Conservation (phyloP, 2,329 filamentous ascomycete species). For the Nemania sp. region DNA sequence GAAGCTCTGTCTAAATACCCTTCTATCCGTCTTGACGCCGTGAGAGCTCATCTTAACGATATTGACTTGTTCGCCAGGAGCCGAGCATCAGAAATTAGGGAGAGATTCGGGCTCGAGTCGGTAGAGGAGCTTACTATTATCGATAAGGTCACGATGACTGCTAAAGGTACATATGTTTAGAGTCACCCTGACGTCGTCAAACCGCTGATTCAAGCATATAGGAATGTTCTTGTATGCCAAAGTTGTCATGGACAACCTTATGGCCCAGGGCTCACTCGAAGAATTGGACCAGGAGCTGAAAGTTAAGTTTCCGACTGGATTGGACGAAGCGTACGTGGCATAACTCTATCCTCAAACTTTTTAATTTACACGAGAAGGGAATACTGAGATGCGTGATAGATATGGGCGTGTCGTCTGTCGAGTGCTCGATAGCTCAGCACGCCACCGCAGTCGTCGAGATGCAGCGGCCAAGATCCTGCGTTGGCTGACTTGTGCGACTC, state of each 20-base stretch:
- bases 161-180: slow-evolving; percentile 11
- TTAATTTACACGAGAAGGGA: not conserved
- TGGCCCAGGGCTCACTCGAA: slow-evolving; percentile 28
- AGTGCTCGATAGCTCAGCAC: slow-evolving; percentile 20
- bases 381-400: slow-evolving; percentile 14
- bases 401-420: slow-evolving; percentile 30
- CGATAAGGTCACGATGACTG: not conserved
- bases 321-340: slow-evolving; percentile 37
- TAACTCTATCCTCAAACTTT: not conserved
- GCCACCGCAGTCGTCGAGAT: not conserved
- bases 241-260: slow-evolving; percentile 43
- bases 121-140: not conserved
- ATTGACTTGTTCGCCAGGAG: not conserved
- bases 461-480: slow-evolving; percentile 23
- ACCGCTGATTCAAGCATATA: slow-evolving; percentile 12
- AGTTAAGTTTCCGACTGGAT: slow-evolving; percentile 36
- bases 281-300: slow-evolving; percentile 43
- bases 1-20: slow-evolving; percentile 10
- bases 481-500: slow-evolving; percentile 29
- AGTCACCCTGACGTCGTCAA: not conserved
- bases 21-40: slow-evolving; percentile 18
- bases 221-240: slow-evolving; percentile 43
- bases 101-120: not conserved
- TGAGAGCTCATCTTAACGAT: slow-evolving; percentile 6
- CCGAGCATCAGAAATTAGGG: not conserved